phyloP scores from a whole-genome alignment of 148 eudicot genomes.

The Linanthus parryae region DNA sequence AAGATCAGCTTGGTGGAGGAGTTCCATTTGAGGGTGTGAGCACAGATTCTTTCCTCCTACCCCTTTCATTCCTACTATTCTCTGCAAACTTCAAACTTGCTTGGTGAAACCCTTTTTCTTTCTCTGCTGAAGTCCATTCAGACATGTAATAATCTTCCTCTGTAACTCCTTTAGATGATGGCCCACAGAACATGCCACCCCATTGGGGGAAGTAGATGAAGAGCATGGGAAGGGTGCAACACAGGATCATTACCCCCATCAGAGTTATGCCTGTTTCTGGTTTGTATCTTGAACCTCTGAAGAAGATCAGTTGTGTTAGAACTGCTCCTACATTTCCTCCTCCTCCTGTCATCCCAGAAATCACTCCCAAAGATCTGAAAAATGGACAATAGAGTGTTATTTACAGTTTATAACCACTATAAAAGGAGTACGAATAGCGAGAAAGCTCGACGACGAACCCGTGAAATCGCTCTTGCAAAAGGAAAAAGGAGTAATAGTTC shows the following conservation, averaged over 20 bases:
- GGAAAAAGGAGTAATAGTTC: too few relatives aligned
- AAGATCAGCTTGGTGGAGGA: too few relatives aligned
- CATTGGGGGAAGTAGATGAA: slow-evolving; percentile 69
- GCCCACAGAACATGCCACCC: slow-evolving; percentile 86
- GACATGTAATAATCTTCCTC: slow-evolving; percentile 69
- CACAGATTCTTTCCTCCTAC: slow-evolving; percentile 18
- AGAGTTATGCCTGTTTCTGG: slow-evolving; percentile 60
- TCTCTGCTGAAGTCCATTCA: slow-evolving; percentile 54
- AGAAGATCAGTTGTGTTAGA: slow-evolving; percentile 71
- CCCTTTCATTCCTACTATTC: slow-evolving; percentile 55
- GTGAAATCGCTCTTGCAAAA: too few relatives aligned
- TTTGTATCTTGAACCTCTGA: slow-evolving; percentile 58
- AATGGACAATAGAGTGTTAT: too few relatives aligned
- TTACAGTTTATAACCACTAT: too few relatives aligned
- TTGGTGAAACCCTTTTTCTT: slow-evolving; percentile 34
- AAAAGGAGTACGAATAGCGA: too few relatives aligned
- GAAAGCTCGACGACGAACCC: too few relatives aligned
- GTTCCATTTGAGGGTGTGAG: slow-evolving; percentile 14
- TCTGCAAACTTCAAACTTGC: slow-evolving; percentile 57
- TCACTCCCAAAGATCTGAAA: slow-evolving; percentile 67
- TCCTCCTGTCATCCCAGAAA: slow-evolving; percentile 85
- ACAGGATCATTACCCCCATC: slow-evolving; percentile 85
- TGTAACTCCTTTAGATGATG: slow-evolving; percentile 24
- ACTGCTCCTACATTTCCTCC: slow-evolving; percentile 88
- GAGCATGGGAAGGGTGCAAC: slow-evolving; percentile 42